Conservation (phyloP, 257 asterid genomes). For the Solanum gandarillasii region DNA sequence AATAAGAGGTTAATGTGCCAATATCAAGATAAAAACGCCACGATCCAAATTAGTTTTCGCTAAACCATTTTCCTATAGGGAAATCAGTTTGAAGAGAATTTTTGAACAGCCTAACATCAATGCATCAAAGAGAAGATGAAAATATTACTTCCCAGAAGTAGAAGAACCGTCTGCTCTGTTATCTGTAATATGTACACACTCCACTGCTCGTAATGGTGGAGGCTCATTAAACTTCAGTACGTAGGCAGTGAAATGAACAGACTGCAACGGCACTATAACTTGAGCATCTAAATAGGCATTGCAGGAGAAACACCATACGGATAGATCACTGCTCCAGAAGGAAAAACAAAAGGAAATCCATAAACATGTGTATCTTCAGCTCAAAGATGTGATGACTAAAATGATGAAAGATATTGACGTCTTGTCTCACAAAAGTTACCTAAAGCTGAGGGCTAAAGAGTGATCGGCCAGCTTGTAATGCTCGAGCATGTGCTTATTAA, state of each 20-base stretch:
- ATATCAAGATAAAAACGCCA: neutral
- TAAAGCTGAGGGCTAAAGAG: constrained; percentile 63
- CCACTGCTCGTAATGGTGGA: constrained; percentile 42
- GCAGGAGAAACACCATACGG: constrained; percentile 92
- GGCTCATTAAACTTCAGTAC: constrained; percentile 64
- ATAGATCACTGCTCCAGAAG: constrained; percentile 50
- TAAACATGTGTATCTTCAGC: neutral
- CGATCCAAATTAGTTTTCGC: neutral
- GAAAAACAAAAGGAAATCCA: neutral
- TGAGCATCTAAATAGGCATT: constrained; percentile 83
- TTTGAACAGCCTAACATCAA: neutral
- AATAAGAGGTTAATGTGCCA: neutral
- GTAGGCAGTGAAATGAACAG: constrained; percentile 69
- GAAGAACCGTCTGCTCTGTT: constrained; percentile 5
- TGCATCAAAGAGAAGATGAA: neutral
- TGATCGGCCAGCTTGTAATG: constrained; percentile 49
- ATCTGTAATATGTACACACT: constrained; percentile 11
- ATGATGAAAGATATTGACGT: neutral
- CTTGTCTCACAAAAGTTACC: constrained; percentile 17
- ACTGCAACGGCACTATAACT: constrained; percentile 39
- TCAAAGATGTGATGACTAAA: neutral
- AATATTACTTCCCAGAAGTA: neutral
- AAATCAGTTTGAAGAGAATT: neutral
- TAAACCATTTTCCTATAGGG: neutral
- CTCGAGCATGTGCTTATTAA: constrained; percentile 88